Base-by-base conservation (phyloP, 1,284 basidiomycete genomes). In the Neonothopanus nambi region DNA sequence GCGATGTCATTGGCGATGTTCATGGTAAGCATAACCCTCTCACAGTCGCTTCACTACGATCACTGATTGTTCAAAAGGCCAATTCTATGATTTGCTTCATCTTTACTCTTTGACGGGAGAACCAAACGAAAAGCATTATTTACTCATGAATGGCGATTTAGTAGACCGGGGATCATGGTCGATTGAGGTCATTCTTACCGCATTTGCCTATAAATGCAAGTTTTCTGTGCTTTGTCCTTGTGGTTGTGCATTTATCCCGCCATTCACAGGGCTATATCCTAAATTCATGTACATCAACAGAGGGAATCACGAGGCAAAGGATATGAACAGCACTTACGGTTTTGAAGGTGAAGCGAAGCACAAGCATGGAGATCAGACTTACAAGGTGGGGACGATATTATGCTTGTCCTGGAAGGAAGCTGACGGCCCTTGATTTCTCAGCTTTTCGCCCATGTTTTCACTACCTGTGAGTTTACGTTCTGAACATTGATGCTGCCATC, bases 81-180 rank as follows among this genome's bases (percentile, higher is more conserved):
- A 98, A 81, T 96, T 91, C 74, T 98, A 93, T 69, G 96, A 98
- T 70, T 81, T 98, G 64, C 73, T 95, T 52, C 89, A 98, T 75
- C 76, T 99, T 13, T 84, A 93, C 61, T 85, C 85, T 5, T 77
- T 97, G 61, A 98, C 96, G 0, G 93, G 92, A 20, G 79, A 84
- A 51, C 95, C 95, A 13, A 86, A 77, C 53, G 82, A 89, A 53
- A 85, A 81, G 28, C 94, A 96, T 62, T 88, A 87, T 63, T 72
- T 97, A 45, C 75, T 96, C 39, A 96, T 97, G 88, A 97, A 96
- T 68, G 95, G 93, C 15, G 95, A 98, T 76, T 87, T 97, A 55
- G 97, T 99, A 38, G 97, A 99, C 70, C 87, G 97, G 57, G 97
- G 96, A 13, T 95, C 91, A 30, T 98, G 95, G 95, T 93, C 92